Evolutionary conservation across 768 basidiomycete genomes (phyloP).

Genomic region (Pulveroboletus sp.): DNA sequence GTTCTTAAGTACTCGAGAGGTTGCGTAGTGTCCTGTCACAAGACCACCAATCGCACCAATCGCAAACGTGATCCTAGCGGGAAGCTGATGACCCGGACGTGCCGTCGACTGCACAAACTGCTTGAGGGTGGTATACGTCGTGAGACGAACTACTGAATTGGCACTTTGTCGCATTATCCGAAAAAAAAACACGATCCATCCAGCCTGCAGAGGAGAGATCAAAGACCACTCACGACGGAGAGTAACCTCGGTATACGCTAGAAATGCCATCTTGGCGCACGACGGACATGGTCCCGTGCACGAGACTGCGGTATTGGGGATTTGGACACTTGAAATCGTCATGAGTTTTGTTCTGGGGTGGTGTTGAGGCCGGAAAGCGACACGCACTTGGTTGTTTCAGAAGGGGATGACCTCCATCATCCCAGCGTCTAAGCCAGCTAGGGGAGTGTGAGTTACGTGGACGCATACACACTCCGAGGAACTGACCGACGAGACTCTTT

Average conservation of each 20-base stretch:
- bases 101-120: conserved; percentile 86
- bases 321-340: conserved; percentile 85
- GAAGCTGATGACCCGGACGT: conserved; percentile 80
- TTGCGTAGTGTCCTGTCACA: conserved; percentile 87
- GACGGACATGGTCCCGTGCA: conserved; percentile 82
- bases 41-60: conserved; percentile 93
- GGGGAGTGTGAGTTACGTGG: conserved; percentile 11
- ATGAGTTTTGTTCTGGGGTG: conserved; percentile 89
- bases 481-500: conserved; percentile 74
- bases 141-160: conserved; percentile 94
- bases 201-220: not conserved
- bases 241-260: conserved; percentile 91
- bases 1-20: conserved; percentile 63
- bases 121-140: conserved; percentile 91
- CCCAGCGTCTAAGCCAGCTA: conserved; percentile 83
- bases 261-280: conserved; percentile 79
- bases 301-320: conserved; percentile 82
- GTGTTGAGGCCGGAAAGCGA: not conserved
- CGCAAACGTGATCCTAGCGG: conserved; percentile 86
- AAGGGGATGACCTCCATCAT: conserved; percentile 92
- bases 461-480: not conserved
- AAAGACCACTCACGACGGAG: conserved; percentile 69
- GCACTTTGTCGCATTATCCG: conserved; percentile 98
- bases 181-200: not conserved
- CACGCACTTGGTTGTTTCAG: conserved; percentile 95